These are phyloP conservation scores for Pichia sorboxylosa DNA, from an alignment of 1,139 yeast species.

Conservation along the genomic window DNA sequence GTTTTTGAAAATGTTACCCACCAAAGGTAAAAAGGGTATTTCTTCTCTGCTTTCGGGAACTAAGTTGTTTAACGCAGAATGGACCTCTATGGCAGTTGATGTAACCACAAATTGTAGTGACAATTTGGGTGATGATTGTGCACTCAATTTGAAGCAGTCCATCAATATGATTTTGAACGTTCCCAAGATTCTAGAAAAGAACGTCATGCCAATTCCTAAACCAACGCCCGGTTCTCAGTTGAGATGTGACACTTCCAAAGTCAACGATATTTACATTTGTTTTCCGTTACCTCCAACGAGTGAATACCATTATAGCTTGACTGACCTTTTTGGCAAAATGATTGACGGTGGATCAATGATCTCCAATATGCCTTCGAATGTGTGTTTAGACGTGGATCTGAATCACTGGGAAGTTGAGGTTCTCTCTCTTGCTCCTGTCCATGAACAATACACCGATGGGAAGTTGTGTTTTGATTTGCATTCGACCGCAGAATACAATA, in stretches of 20 bases:
- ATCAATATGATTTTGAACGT: slow-evolving; percentile 68
- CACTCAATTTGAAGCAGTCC: slow-evolving; percentile 51
- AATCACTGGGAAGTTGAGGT: slow-evolving; percentile 37
- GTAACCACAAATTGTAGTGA: slow-evolving; percentile 46
- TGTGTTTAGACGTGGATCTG: slow-evolving; percentile 35
- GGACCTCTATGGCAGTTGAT: slow-evolving; percentile 93
- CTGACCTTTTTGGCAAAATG: slow-evolving; percentile 56
- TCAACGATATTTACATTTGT: slow-evolving; percentile 53
- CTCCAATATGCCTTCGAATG: slow-evolving; percentile 28
- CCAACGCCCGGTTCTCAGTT: slow-evolving; percentile 61
- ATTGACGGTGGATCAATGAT: slow-evolving; percentile 57
- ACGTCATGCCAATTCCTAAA: slow-evolving; percentile 62
- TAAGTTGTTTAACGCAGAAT: slow-evolving; percentile 81
- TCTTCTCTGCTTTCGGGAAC: slow-evolving; percentile 88
- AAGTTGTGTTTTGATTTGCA: slow-evolving; percentile 21
- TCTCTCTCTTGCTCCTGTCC: slow-evolving; percentile 12
- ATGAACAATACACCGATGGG: slow-evolving; percentile 6
- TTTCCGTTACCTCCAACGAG: slow-evolving; percentile 58
- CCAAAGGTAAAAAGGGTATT: slow-evolving; percentile 86
- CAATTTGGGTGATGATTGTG: slow-evolving; percentile 27
- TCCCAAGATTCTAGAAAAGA: slow-evolving; percentile 51
- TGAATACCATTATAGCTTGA: slow-evolving; percentile 42
- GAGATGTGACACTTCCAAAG: slow-evolving; percentile 58
- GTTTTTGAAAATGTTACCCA: slow-evolving; percentile 76
- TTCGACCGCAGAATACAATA: slow-evolving; percentile 17